Evolutionary conservation across 495 filamentous ascomycete genomes (phyloP), one percentile per base, ranked within the genome.

Genomic region (Corynascus novoguineensis): DNA sequence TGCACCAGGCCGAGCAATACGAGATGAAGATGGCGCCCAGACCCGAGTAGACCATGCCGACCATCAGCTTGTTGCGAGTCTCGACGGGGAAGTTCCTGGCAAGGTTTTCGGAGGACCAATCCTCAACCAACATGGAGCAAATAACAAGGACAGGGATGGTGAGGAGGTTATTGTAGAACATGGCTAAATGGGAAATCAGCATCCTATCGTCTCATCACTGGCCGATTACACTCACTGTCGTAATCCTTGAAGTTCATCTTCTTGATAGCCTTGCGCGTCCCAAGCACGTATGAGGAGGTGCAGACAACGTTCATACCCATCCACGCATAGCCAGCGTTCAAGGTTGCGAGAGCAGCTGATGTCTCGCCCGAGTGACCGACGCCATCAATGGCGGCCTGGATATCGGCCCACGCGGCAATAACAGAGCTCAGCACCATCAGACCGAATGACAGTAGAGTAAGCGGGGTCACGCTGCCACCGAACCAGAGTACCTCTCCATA

Each of bases 101-200:
- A 67, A 99, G 72, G 77, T 99, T 99, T 47, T 78, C 77, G 35
- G 83, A 74, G 10, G 90, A 92, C 93, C 93, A 99, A 75, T 97
- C 86, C 69, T 99, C 93, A 57, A 88, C 77, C 58, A 96, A 64
- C 50, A 96, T 74, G 25, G 95, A 92, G 75, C 83, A 84, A 60
- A 89, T 72, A 49, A 97, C 69, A 27, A 99, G 83, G 61, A 97
- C 86, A 50, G 93, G 93, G 59, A 99, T 96, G 22, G 91, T 95
- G 58, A 99, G 84, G 42, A 99, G 82, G 73, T 99, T 99, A 83
- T 99, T 99, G 79, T 99, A 99, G 75, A 92, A 99, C 93, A 98
- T 98, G 61, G 92, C 92, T 97, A 62, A 28, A 53, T 22, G 46
- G 14, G n/a, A 24, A 5, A 60, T 68, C 48, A 65, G 60, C 46